phyloP scores from a whole-genome alignment of 257 asterid species.

The Solanum peruvianum region DNA sequence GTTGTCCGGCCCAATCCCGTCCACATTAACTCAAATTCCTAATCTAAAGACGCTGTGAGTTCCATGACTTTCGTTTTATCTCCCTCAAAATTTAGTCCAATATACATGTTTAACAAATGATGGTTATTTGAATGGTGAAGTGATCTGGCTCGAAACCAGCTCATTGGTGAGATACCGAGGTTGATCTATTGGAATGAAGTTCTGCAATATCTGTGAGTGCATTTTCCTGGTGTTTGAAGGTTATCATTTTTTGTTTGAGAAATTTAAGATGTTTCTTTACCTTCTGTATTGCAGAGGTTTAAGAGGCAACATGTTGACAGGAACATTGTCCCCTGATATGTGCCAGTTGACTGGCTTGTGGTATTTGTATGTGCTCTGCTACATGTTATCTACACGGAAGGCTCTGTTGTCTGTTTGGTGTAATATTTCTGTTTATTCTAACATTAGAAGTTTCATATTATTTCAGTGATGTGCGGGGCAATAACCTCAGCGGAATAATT shows the following conservation, averaged over 20 bases:
- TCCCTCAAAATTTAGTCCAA: not conserved
- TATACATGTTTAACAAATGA: not conserved
- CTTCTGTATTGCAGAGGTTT: constrained; percentile 40
- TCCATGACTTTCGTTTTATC: not conserved
- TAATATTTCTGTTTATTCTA: not conserved
- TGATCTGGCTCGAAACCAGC: constrained; percentile 90
- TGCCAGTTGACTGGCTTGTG: constrained; percentile 95
- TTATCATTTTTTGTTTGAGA: not conserved
- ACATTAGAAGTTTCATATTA: not conserved
- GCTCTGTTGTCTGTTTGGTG: not conserved
- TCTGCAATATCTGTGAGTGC: constrained; percentile 79
- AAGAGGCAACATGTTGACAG: constrained; percentile 73
- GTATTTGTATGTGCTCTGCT: constrained; percentile 65
- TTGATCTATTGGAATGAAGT: constrained; percentile 97
- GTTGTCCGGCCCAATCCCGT: constrained; percentile 88
- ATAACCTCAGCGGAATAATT: constrained; percentile 73
- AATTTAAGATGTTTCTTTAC: not conserved
- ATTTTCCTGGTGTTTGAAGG: not conserved
- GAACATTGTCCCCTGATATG: constrained; percentile 84
- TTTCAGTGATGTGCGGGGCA: constrained; percentile 82
- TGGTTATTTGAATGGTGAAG: constrained; percentile 11
- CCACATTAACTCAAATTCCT: constrained; percentile 90
- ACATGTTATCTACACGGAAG: not conserved
- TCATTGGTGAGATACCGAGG: constrained; percentile 87
- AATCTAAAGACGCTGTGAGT: constrained; percentile 87